Evolutionary conservation across 495 filamentous ascomycete species (phyloP).

Genomic region (Hypoxylon cercidicola): DNA sequence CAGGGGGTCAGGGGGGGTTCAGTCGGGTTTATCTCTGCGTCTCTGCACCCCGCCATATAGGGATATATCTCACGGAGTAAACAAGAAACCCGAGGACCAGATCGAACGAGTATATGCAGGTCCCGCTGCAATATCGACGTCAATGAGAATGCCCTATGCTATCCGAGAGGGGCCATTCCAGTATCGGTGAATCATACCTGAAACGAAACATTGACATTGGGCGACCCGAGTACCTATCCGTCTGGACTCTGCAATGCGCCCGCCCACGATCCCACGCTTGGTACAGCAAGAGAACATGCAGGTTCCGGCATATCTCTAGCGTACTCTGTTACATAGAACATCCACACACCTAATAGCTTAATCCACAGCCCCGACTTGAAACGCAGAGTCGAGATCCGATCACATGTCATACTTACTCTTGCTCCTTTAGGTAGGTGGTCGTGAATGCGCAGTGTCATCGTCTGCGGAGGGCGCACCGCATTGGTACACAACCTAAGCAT

Average conservation of each 20-base stretch:
- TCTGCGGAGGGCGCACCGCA: no score
- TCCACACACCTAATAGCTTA: constrained; percentile 17
- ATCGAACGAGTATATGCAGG: constrained; percentile 6
- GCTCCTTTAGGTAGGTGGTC: constrained; percentile 36
- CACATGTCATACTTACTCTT: constrained; percentile 35
- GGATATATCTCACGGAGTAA: constrained; percentile 12
- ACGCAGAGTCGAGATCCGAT: constrained; percentile 28
- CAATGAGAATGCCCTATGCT: constrained; percentile 2
- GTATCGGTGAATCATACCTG: background rate
- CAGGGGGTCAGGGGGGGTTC: no score
- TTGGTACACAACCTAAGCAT: no score
- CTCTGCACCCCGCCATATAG: constrained; percentile 32
- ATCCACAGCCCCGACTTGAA: constrained; percentile 14
- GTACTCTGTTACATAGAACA: constrained; percentile 5
- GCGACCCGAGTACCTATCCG: background rate
- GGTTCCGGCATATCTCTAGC: constrained; percentile 35
- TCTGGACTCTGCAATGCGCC: background rate
- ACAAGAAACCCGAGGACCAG: background rate
- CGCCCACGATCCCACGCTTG: background rate
- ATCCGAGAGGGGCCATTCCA: background rate
- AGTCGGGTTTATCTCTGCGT: background rate
- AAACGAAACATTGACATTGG: constrained; percentile 2
- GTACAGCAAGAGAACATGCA: constrained; percentile 12
- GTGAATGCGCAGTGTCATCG: background rate
- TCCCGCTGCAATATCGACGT: constrained; percentile 7